A percentile compares a stretch with the other conserved stretches of the same genome.
Evolutionary conservation across 139 green algal genomes (phyloP).

Genomic region (Eudorina sp.): DNA sequence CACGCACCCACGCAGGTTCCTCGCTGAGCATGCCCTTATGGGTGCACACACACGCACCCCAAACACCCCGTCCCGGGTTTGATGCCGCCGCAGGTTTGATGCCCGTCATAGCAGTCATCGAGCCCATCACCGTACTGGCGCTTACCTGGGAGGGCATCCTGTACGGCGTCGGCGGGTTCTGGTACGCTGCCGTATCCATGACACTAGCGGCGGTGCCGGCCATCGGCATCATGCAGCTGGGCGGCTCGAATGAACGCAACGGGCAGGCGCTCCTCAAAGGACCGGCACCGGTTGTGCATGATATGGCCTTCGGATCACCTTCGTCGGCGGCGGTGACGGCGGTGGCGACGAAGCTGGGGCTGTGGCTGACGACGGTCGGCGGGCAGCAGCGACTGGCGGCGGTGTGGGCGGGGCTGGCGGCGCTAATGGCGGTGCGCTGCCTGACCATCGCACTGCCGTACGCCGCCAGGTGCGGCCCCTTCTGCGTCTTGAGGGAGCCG

Average conservation of each 20-base stretch:
- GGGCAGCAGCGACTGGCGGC: conserved; percentile 59
- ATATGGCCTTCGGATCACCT: not conserved
- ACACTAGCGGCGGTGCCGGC: conserved; percentile 13
- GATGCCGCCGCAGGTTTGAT: conserved; percentile 61
- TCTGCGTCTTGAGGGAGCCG: no score
- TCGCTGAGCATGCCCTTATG: no score
- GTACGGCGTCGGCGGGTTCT: conserved; percentile 80
- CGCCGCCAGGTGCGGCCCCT: no score
- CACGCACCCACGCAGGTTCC: not conserved
- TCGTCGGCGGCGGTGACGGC: not conserved
- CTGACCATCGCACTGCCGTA: conserved; percentile 64
- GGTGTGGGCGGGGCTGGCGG: conserved; percentile 76
- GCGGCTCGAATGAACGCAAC: not conserved
- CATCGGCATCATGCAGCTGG: conserved; percentile 7
- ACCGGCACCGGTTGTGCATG: no score
- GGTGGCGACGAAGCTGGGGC: not conserved
- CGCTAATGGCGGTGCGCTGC: conserved; percentile 76
- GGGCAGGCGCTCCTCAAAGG: no score
- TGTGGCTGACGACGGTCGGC: conserved; percentile 9
- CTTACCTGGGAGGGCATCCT: conserved; percentile 87
- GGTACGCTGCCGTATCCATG: conserved; percentile 65
- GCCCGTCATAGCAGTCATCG: conserved; percentile 69
- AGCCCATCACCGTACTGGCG: conserved; percentile 83
- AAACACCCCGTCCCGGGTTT: no score
- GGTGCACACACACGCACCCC: no score